Percentiles rank a stretch among this genome's conserved stretches.
phyloP scores from a whole-genome alignment of 2,329 filamentous ascomycete genomes.

The Tolypocladium amazonense region DNA sequence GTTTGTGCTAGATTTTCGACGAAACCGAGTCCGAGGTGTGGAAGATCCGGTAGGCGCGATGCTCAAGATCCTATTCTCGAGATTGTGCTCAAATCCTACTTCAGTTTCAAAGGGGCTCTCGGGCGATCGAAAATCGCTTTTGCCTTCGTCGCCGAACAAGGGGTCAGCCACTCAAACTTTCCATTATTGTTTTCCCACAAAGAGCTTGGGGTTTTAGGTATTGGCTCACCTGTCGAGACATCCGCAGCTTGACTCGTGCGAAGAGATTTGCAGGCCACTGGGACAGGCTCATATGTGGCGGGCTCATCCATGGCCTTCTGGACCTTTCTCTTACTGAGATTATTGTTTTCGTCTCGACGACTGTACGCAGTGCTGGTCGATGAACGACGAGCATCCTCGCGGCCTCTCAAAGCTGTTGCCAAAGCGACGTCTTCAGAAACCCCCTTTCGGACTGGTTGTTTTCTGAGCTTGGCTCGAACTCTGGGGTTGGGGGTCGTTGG shows the following conservation, averaged over 20 bases:
- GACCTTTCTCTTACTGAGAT: slow-evolving; percentile 23
- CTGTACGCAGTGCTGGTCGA: slow-evolving; percentile 21
- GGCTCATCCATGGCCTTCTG: slow-evolving; percentile 19
- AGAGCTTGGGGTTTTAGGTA: background rate
- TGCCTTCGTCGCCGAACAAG: background rate
- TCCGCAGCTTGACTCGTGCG: slow-evolving; percentile 14
- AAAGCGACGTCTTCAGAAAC: background rate
- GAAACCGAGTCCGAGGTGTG: slow-evolving; percentile 21
- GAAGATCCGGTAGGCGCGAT: slow-evolving; percentile 25
- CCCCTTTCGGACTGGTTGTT: background rate
- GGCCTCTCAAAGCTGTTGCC: background rate
- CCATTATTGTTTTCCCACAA: too few relatives aligned
- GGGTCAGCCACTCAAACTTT: background rate
- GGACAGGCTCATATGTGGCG: slow-evolving; percentile 16
- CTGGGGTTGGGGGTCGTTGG: slow-evolving; percentile 10
- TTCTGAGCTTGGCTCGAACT: slow-evolving; percentile 5
- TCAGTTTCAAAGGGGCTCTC: slow-evolving; percentile 22
- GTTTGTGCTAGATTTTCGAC: slow-evolving; percentile 5
- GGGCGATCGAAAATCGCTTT: background rate
- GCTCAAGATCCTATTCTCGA: slow-evolving; percentile 26
- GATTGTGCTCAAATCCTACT: slow-evolving; percentile 23
- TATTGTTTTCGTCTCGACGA: slow-evolving; percentile 22
- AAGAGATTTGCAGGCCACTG: slow-evolving; percentile 16
- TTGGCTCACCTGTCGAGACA: slow-evolving; percentile 17
- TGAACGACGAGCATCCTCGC: slow-evolving; percentile 1